Percentiles rank a stretch among this genome's conserved stretches.
These are phyloP conservation scores for Zygotorulaspora sp. DNA, from an alignment of 805 yeast species.

Conservation along the genomic window DNA sequence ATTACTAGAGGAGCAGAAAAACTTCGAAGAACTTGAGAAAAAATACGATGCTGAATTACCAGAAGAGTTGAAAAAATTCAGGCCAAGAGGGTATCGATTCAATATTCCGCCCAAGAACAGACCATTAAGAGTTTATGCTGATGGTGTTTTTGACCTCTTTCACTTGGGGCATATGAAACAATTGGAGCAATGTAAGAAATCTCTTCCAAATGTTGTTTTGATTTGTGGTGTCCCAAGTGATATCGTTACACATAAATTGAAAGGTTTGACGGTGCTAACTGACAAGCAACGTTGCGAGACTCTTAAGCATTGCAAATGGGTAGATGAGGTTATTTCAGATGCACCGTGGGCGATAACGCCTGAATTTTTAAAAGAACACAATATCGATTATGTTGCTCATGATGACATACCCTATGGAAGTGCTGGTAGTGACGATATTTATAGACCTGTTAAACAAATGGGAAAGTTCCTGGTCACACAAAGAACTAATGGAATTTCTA, in stretches of 20 bases:
- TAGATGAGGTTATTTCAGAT: constrained; percentile 88
- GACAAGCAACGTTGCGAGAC: constrained; percentile 89
- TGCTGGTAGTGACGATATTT: constrained; percentile 85
- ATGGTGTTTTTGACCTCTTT: constrained; percentile 94
- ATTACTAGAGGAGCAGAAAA: constrained; percentile 20
- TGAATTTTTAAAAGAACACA: constrained; percentile 70
- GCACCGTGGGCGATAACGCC: constrained; percentile 96
- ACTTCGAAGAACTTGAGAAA: constrained; percentile 45
- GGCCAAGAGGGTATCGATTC: constrained; percentile 75
- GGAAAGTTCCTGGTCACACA: constrained; percentile 94
- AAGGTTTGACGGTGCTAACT: constrained; percentile 87
- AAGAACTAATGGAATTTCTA: constrained; percentile 93
- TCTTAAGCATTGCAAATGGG: constrained; percentile 93
- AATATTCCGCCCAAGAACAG: constrained; percentile 81
- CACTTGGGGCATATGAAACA: constrained; percentile 98
- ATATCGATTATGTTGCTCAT: constrained; percentile 94
- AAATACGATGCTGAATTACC: constrained; percentile 62
- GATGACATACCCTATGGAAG: constrained; percentile 95
- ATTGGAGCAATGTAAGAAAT: constrained; percentile 91
- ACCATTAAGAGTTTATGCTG: constrained; percentile 93
- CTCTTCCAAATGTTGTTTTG: constrained; percentile 76
- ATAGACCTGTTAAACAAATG: constrained; percentile 81
- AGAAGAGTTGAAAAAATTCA: constrained; percentile 63
- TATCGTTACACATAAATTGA: constrained; percentile 81
- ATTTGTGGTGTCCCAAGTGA: constrained; percentile 93